Evolutionary conservation across 129 eudicot species (phyloP).

Genomic region (Silybum marianum): DNA sequence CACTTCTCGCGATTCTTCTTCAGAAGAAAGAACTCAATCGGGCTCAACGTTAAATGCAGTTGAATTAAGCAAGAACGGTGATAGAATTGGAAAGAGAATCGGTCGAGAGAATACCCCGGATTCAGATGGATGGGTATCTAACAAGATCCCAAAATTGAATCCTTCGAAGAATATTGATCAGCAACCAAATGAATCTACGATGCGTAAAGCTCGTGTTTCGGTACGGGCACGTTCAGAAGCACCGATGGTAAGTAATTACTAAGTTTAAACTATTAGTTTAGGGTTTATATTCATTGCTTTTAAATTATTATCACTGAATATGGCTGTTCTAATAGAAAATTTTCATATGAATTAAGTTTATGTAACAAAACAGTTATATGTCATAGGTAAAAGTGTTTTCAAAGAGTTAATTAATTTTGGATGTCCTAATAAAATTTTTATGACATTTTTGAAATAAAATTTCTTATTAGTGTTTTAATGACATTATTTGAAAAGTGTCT

Average conservation of each 20-base stretch:
- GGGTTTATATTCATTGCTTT: not conserved
- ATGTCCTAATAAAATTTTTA: not conserved
- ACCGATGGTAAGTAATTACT: constrained; percentile 56
- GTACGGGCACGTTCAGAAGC: constrained; percentile 95
- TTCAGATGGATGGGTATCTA: constrained; percentile 68
- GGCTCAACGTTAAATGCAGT: constrained; percentile 40
- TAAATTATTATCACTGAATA: not conserved
- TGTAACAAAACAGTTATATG: not conserved
- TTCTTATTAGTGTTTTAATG: not conserved
- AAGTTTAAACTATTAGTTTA: not conserved
- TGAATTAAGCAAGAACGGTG: constrained; percentile 35
- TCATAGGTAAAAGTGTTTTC: not conserved
- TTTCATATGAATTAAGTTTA: not conserved
- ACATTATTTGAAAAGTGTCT: not conserved
- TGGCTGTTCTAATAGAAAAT: not conserved
- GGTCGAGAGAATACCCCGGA: constrained; percentile 64
- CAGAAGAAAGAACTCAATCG: constrained; percentile 65
- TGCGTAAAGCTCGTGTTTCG: constrained; percentile 92
- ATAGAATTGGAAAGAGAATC: constrained; percentile 29
- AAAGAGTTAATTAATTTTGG: not conserved
- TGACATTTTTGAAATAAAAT: not conserved
- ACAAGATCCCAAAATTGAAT: constrained; percentile 54
- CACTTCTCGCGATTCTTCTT: constrained; percentile 41
- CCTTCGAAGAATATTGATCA: constrained; percentile 36
- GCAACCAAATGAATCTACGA: constrained; percentile 62